Evolutionary conservation across 768 basidiomycete species (phyloP), one percentile per base, ranked within the genome.

Genomic region (Rhodotorula diobovata): DNA sequence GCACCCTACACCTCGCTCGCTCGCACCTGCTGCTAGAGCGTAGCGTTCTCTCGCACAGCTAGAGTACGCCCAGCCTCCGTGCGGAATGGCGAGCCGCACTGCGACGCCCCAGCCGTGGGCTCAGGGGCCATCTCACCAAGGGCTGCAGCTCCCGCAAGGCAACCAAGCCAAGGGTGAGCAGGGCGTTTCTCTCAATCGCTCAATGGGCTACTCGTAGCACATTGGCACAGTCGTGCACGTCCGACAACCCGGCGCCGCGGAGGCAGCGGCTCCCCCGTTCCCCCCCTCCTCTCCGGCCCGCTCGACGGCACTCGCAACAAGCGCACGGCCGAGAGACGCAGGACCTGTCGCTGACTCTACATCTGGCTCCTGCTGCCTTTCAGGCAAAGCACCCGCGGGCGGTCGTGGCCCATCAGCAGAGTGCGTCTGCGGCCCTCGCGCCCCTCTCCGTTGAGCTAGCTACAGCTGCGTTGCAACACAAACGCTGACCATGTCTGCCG

Each of bases 101-200:
- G 41, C 32, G 14, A 64, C 54, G 12, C 63, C 63, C 3, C 63
- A 64, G 55, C 53, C 53, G 14, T 64, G 63, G 63, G 43, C 54
- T 10, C 43, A 32, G 28, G 2, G 12, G 48, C 32, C 18, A 14
- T 8, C 34, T 28, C 11, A 28, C n/a, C 45, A 48, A 25, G 46
- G 34, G 34, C 53, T 64, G 21, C 30, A 45, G 25, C 55, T 56
- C 43, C 63, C 63, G 15, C 57, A 58, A 4, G 25, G 15, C 25
- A 35, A 21, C 23, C 23, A 43, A 28, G 54, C n/a, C 14, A 54
- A 34, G 20, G 53, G 32, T 30, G 30, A 30, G 30, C 16, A 8
- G n/a, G 9, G 25, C 28, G 51, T 28, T n/a, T 12, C 28, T 14
- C 51, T 30, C 3, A 1, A 2, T 8, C 51, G 6, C 25, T 10